Evolutionary conservation across 2,329 filamentous ascomycete genomes (phyloP).

Genomic region (Onygena corvina): DNA sequence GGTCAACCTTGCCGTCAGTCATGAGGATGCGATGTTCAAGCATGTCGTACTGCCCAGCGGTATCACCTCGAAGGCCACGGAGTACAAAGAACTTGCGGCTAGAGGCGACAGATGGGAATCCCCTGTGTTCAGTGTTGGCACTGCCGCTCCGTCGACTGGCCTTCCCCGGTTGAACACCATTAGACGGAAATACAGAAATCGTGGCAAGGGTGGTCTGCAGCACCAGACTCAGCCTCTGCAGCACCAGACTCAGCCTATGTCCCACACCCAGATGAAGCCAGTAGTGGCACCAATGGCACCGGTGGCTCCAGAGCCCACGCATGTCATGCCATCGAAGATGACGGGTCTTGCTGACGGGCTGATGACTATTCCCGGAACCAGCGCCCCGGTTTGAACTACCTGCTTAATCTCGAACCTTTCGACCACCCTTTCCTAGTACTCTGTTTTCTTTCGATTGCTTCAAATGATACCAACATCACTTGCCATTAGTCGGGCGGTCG

Average conservation of each 20-base stretch:
- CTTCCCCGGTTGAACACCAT: conserved; percentile 50
- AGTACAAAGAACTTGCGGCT: conserved; percentile 75
- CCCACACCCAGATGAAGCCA: background rate
- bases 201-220: background rate
- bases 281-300: background rate
- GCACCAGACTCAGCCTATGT: background rate
- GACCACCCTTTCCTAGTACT: background rate
- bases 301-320: background rate
- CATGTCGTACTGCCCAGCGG: conserved; percentile 74
- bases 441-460: background rate
- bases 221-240: background rate
- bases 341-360: background rate
- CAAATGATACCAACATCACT: conserved; percentile 4
- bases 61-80: conserved; percentile 84
- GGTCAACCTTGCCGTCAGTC: conserved; percentile 72
- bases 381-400: background rate
- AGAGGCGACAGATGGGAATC: conserved; percentile 94
- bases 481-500: background rate
- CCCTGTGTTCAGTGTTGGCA: conserved; percentile 80
- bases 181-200: conserved; percentile 41
- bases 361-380: conserved; percentile 5
- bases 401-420: background rate
- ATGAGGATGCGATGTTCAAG: conserved; percentile 86
- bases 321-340: background rate
- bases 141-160: conserved; percentile 57